Base-by-base conservation (phyloP, 2,329 filamentous ascomycete genomes). In the Nigrospora osmanthi region DNA sequence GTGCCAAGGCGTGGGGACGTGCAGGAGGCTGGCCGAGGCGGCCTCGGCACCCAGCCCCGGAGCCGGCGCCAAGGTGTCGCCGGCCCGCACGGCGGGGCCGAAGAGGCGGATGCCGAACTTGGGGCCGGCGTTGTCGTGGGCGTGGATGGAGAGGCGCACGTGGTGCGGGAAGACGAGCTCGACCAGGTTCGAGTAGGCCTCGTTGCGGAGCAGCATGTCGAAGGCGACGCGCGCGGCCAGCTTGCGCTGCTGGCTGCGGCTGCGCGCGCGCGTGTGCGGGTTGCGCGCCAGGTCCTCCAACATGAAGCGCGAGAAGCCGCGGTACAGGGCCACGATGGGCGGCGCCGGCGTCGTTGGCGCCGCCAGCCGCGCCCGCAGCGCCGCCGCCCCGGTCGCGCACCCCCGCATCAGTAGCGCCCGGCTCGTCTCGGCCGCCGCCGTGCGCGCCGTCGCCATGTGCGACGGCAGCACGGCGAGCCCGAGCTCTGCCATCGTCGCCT, bases 241-340 rank as follows among this genome's bases (percentile, higher is more conserved):
- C 44, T 59, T 63, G 47, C 58, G 58, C 37, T 54, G 51, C 44
- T 58, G 51, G 13, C 41, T 47, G 12, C 34, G 53, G 14, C 53
- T 61, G 13, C 54, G 57, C 32, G 51, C 38, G n/a, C 46, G 47
- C 6, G 58, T 58, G 11, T 51, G 54, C 0, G 51, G 52, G 36
- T 58, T 58, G 3, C 50, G 51, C 30, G 56, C 52, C 6, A 62
- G 50, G 43, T 64, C 61, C 44, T 64, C 55, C 23, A 64, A 53
- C 59, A 64, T 83, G 37, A 86, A 66, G 34, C 80, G 76, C 19
- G 80, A 81, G 57, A 81, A 84, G 38, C 76, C 70, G 44, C 73
- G 70, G 57, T 85, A 83, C 45, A 72, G 19, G 19, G 19, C 19
- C 19, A 23, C 19, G 7, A 23, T 23, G 19, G 19, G 19, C 4